phyloP scores from a whole-genome alignment of 345 rosid genomes.

The Arabis hirsuta region DNA sequence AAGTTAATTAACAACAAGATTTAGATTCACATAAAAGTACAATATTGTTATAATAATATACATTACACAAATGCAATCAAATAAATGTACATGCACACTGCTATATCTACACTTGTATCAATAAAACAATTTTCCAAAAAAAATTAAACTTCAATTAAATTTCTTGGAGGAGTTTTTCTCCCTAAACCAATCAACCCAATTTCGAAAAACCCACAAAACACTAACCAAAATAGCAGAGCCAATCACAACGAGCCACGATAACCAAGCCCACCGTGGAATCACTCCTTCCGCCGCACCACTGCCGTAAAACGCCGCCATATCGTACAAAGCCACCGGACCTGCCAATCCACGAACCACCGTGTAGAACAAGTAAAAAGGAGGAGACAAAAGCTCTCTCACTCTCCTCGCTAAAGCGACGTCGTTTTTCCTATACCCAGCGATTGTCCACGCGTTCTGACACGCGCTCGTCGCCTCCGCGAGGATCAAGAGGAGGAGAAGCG shows the following conservation, averaged over 20 bases:
- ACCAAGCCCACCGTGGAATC: conserved; percentile 82
- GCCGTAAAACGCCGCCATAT: conserved; percentile 56
- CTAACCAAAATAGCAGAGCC: conserved; percentile 61
- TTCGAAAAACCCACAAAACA: conserved; percentile 61
- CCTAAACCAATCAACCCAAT: conserved; percentile 64
- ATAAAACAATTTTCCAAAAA: neutral
- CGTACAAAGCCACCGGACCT: conserved; percentile 60
- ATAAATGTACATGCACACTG: conserved; percentile 3
- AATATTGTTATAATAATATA: neutral
- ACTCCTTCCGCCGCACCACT: conserved; percentile 50
- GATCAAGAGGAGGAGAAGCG: conserved; percentile 59
- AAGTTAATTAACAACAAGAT: neutral
- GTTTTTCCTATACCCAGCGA: conserved; percentile 50
- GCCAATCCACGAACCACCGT: conserved; percentile 66
- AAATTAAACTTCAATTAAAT: neutral
- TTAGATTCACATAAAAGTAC: neutral
- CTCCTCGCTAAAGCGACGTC: conserved; percentile 55
- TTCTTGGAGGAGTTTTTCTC: conserved; percentile 40
- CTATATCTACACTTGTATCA: neutral
- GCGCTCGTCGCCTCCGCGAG: conserved; percentile 84
- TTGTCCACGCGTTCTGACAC: conserved; percentile 75
- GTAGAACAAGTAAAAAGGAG: conserved; percentile 60
- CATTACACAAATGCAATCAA: conserved; percentile 23
- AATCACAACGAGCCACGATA: conserved; percentile 78
- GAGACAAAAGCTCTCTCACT: conserved; percentile 53